These are phyloP conservation scores for Termitomyces sp. DNA, from an alignment of 768 basidiomycete species.

Conservation along the genomic window DNA sequence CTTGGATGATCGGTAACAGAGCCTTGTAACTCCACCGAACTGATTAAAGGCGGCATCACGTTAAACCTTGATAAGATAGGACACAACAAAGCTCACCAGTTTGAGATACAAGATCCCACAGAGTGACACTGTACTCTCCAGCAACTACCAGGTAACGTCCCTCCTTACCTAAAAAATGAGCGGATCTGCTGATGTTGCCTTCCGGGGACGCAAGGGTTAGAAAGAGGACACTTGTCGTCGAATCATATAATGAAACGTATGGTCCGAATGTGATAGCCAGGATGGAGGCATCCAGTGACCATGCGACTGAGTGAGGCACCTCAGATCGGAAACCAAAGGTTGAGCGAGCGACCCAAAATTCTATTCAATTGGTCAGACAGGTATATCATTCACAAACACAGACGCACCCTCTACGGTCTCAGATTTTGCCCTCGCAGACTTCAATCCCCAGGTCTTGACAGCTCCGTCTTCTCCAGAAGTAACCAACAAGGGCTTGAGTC, in stretches of 20 bases:
- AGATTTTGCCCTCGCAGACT: slow-evolving; percentile 37
- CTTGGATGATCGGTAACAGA: slow-evolving; percentile 29
- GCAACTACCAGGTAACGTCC: slow-evolving; percentile 67
- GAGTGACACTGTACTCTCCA: slow-evolving; percentile 42
- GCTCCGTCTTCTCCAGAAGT: slow-evolving; percentile 72
- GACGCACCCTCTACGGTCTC: slow-evolving; percentile 48
- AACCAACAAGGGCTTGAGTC: slow-evolving; percentile 37
- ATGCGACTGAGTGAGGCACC: slow-evolving; percentile 59
- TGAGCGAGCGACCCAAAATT: slow-evolving; percentile 79
- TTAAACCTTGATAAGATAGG: not conserved
- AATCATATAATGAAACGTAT: slow-evolving; percentile 72
- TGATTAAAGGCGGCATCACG: slow-evolving; percentile 18
- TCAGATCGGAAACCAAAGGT: slow-evolving; percentile 66
- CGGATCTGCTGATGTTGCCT: slow-evolving; percentile 36
- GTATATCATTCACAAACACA: not conserved
- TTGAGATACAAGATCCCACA: slow-evolving; percentile 71
- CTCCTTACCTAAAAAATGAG: slow-evolving; percentile 63
- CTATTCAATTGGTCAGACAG: slow-evolving; percentile 26
- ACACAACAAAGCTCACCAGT: slow-evolving; percentile 40
- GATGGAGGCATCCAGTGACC: slow-evolving; percentile 86
- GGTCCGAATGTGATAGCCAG: slow-evolving; percentile 67
- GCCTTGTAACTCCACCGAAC: slow-evolving; percentile 56
- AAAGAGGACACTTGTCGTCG: slow-evolving; percentile 52
- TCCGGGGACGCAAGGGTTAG: slow-evolving; percentile 58
- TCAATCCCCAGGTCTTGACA: slow-evolving; percentile 80